phyloP scores from a whole-genome alignment of 2,329 filamentous ascomycete species.

The Nemania serpens region DNA sequence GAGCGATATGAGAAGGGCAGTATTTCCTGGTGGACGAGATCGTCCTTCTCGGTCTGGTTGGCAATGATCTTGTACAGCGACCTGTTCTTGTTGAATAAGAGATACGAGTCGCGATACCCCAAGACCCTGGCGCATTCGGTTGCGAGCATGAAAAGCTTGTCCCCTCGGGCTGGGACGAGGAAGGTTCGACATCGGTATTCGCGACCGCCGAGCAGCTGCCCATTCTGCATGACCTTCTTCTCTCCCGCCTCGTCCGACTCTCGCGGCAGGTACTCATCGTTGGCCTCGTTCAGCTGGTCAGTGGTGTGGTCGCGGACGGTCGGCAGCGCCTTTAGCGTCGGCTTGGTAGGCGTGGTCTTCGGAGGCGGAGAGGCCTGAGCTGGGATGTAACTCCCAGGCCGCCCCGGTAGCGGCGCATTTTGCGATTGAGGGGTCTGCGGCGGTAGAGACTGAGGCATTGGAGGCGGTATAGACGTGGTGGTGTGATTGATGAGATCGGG shows the following conservation, averaged over 20 bases:
- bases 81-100: constrained; percentile 97
- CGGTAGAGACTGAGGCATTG: constrained; percentile 46
- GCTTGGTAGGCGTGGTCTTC: constrained; percentile 82
- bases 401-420: constrained; percentile 51
- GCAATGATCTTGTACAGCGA: constrained; percentile 98
- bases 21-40: constrained; percentile 92
- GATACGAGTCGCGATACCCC: constrained; percentile 95
- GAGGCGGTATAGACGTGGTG: constrained; percentile 51
- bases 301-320: constrained; percentile 97
- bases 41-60: constrained; percentile 93
- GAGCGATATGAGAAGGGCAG: constrained; percentile 96
- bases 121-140: constrained; percentile 95
- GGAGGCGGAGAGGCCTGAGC: constrained; percentile 67
- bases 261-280: constrained; percentile 92
- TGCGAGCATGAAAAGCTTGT: constrained; percentile 97
- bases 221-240: constrained; percentile 86
- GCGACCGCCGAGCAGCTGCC: constrained; percentile 78
- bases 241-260: constrained; percentile 93
- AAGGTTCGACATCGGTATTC: constrained; percentile 95
- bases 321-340: constrained; percentile 88
- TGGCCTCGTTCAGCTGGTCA: constrained; percentile 85
- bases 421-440: constrained; percentile 61
- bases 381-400: constrained; percentile 44
- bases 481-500: constrained; percentile 62
- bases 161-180: constrained; percentile 83